Conservation (phyloP, 495 filamentous ascomycete genomes). For the Rhizodiscina lignyota region DNA sequence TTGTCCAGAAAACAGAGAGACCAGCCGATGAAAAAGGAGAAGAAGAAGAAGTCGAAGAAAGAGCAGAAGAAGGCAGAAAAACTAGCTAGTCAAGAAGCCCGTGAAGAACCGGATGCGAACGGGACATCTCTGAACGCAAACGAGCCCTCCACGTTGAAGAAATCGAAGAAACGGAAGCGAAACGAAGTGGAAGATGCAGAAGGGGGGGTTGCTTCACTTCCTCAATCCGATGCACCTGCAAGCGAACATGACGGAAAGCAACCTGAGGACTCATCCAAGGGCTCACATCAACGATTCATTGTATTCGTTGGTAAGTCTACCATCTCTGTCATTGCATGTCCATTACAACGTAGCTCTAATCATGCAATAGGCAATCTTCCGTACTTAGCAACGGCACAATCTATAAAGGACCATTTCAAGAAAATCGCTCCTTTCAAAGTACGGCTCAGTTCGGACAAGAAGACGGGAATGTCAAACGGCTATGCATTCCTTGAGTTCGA, state of each 20-base stretch:
- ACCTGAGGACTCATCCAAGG: constrained; percentile 7
- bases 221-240: background rate
- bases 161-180: too few species aligned
- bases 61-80: too few species aligned
- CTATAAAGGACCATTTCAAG: constrained; percentile 58
- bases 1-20: too few species aligned
- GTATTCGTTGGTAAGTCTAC: constrained; percentile 56
- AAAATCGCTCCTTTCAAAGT: constrained; percentile 54
- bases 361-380: constrained; percentile 59
- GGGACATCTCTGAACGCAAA: too few species aligned
- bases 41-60: too few species aligned
- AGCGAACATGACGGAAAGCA: constrained; percentile 2
- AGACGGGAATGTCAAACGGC: constrained; percentile 57
- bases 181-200: constrained; percentile 3
- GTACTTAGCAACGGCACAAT: constrained; percentile 53
- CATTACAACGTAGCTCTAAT: constrained; percentile 2
- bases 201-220: background rate
- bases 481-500: constrained; percentile 90
- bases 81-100: too few species aligned
- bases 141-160: too few species aligned
- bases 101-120: too few species aligned
- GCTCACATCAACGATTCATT: constrained; percentile 53
- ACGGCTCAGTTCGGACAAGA: constrained; percentile 58
- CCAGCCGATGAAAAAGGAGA: too few species aligned
- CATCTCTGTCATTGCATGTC: background rate